Percentiles rank a stretch among this genome's conserved stretches.
Evolutionary conservation across 768 basidiomycete species (phyloP).

Genomic region (Boletus tomentosulus): DNA sequence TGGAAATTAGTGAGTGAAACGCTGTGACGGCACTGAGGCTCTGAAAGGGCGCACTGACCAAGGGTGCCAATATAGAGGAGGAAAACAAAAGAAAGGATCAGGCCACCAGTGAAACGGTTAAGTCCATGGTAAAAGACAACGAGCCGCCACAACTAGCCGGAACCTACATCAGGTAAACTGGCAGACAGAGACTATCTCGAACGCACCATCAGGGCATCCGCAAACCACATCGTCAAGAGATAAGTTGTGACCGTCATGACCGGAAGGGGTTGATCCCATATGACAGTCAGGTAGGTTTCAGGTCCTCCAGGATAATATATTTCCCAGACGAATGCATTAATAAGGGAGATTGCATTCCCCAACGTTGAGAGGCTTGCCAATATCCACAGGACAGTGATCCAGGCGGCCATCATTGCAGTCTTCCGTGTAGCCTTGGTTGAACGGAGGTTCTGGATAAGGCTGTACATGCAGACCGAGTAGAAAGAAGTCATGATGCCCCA

Average conservation of each 20-base stretch:
- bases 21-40: not conserved
- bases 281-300: not conserved
- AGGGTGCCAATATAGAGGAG: not conserved
- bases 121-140: not conserved
- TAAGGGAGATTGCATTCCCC: not conserved
- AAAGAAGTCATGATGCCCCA: conserved; percentile 1
- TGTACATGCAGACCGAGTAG: not conserved
- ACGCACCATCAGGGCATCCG: conserved; percentile 1
- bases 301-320: conserved; percentile 2
- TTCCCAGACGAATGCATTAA: not conserved
- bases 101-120: not conserved
- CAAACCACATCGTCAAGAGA: not conserved
- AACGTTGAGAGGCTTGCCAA: not conserved
- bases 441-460: not conserved
- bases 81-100: not conserved
- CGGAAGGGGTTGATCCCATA: not conserved
- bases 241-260: not conserved
- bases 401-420: not conserved
- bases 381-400: not conserved
- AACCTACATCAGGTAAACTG: not conserved
- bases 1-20: not conserved
- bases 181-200: not conserved
- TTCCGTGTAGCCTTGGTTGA: not conserved
- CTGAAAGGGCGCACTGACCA: not conserved
- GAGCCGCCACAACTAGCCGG: not conserved